A percentile compares a stretch with the other conserved stretches of the same genome.
Evolutionary conservation across 108 stramenopile species (phyloP).

Genomic region (Skeletonema menzelii): DNA sequence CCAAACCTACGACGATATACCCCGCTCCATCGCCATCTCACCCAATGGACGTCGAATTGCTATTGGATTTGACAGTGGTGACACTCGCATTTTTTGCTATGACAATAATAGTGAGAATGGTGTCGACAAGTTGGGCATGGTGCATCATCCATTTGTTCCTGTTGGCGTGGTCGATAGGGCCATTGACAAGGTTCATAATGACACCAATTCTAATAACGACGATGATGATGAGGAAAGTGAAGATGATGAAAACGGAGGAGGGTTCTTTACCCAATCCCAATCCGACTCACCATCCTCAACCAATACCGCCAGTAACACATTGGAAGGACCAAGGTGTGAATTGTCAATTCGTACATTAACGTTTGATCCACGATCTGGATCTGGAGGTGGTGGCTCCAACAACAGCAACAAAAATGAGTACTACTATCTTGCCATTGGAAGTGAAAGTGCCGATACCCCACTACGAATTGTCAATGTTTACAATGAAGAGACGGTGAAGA

Average conservation of each 20-base stretch:
- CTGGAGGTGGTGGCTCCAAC: too few species aligned
- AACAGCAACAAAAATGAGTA: too few species aligned
- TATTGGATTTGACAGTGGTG: constrained; percentile 72
- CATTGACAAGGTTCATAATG: constrained; percentile 2
- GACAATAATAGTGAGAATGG: constrained; percentile 5
- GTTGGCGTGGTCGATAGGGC: neutral
- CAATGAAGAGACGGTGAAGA: constrained; percentile 9
- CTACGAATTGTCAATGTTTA: constrained; percentile 56
- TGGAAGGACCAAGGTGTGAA: constrained; percentile 51
- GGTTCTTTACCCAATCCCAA: neutral
- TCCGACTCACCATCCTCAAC: neutral
- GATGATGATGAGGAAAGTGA: neutral
- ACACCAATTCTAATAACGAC: constrained; percentile 1
- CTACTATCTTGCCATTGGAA: constrained; percentile 60
- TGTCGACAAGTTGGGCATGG: neutral
- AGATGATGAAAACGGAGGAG: constrained; percentile 1
- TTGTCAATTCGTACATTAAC: constrained; percentile 62
- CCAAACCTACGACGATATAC: constrained; percentile 52
- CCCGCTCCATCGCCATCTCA: constrained; percentile 64
- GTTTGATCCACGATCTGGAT: constrained; percentile 54
- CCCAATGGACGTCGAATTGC: constrained; percentile 63
- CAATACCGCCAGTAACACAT: neutral
- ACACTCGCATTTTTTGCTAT: constrained; percentile 53
- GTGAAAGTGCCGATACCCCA: constrained; percentile 50
- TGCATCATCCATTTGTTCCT: neutral